Conservation (phyloP, 2,329 filamentous ascomycete genomes). For the Pyricularia sp. region DNA sequence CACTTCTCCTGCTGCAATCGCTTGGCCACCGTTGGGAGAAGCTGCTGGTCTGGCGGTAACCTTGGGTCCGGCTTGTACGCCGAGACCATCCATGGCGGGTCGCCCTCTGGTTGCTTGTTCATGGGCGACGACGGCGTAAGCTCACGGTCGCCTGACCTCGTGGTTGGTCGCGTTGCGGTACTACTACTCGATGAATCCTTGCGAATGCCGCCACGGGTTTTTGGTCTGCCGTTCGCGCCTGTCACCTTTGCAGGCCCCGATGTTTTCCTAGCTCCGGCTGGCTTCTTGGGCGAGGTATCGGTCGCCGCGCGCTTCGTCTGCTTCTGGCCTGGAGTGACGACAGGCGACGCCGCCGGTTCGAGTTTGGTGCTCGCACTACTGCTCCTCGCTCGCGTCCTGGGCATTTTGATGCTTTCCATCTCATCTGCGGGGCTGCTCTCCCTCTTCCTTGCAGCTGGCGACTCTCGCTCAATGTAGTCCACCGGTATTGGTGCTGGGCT, state of each 20-base stretch:
- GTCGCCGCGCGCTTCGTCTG: slow-evolving; percentile 29
- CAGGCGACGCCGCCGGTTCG: slow-evolving; percentile 24
- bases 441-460: slow-evolving; percentile 52
- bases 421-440: slow-evolving; percentile 36
- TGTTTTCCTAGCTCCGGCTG: slow-evolving; percentile 29
- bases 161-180: slow-evolving; percentile 48
- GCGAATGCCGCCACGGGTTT: slow-evolving; percentile 50
- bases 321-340: slow-evolving; percentile 10
- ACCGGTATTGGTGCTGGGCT: slow-evolving; percentile 69
- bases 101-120: slow-evolving; percentile 73
- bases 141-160: slow-evolving; percentile 52
- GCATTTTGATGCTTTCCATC: slow-evolving; percentile 49
- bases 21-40: slow-evolving; percentile 88
- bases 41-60: slow-evolving; percentile 87
- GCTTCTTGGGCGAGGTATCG: slow-evolving; percentile 48
- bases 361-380: slow-evolving; percentile 57
- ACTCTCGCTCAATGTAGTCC: slow-evolving; percentile 66
- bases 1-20: slow-evolving; percentile 89
- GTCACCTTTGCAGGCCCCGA: slow-evolving; percentile 32
- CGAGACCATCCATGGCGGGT: slow-evolving; percentile 89
- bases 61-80: slow-evolving; percentile 95
- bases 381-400: slow-evolving; percentile 60
- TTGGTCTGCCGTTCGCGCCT: slow-evolving; percentile 40
- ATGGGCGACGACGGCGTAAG: slow-evolving; percentile 23
- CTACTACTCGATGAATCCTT: slow-evolving; percentile 33